Conservation (phyloP, 2,329 filamentous ascomycete genomes). For the Penicillium sclerotiorum region DNA sequence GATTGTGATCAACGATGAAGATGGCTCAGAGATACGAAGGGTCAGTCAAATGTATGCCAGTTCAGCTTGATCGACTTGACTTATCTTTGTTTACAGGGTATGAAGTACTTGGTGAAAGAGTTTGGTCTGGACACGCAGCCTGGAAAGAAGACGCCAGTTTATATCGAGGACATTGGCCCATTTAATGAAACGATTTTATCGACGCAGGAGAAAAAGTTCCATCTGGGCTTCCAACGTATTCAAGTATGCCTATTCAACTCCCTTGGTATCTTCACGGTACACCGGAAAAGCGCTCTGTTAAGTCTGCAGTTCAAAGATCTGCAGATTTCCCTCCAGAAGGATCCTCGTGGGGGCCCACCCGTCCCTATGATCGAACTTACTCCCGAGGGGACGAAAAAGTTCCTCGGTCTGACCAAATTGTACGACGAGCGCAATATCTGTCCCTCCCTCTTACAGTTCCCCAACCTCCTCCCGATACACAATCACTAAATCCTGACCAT, state of each 20-base stretch:
- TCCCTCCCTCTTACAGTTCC: conserved; percentile 1
- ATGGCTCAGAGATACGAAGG: conserved; percentile 10
- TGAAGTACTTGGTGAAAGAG: conserved; percentile 13
- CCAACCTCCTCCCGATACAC: not conserved
- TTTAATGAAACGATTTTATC: conserved; percentile 21
- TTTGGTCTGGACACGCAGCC: conserved; percentile 16
- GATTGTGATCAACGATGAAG: conserved; percentile 9
- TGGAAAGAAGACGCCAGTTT: conserved; percentile 19
- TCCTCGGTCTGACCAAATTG: conserved; percentile 13
- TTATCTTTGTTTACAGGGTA: conserved; percentile 10
- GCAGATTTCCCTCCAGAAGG: conserved; percentile 14
- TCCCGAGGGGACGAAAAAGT: conserved; percentile 14
- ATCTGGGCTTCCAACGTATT: conserved; percentile 18
- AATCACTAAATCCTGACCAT: not conserved
- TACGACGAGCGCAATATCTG: conserved; percentile 7
- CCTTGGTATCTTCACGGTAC: conserved; percentile 17
- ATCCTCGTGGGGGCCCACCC: conserved; percentile 18
- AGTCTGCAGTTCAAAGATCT: conserved; percentile 18
- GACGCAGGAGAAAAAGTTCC: conserved; percentile 18
- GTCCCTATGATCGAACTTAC: conserved; percentile 13
- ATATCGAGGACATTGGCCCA: conserved; percentile 20
- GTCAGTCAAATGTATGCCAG: conserved; percentile 2
- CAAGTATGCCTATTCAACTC: conserved; percentile 17
- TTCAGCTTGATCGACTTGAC: conserved; percentile 1
- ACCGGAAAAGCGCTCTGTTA: conserved; percentile 13